Evolutionary conservation across 768 basidiomycete genomes (phyloP).

Genomic region (Coprinellus aureogranulatus): DNA sequence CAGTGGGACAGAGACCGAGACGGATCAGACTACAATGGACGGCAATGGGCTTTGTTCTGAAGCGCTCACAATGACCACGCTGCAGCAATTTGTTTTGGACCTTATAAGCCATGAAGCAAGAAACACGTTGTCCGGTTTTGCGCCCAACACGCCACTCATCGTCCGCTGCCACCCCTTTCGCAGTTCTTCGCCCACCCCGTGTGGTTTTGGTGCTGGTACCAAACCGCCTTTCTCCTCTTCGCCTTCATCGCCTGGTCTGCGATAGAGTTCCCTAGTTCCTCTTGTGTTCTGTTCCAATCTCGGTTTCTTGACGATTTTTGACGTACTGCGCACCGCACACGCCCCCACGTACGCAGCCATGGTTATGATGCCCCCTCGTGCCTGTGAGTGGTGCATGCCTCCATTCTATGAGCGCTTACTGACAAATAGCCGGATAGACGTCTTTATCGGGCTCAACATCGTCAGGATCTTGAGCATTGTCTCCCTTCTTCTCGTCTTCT

Average conservation of each 20-base stretch:
- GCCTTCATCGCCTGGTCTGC: not conserved
- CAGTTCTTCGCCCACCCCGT: not conserved
- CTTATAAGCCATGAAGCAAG: not conserved
- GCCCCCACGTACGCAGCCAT: not conserved
- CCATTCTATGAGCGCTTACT: not conserved
- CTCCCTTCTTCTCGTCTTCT: conserved; percentile 73
- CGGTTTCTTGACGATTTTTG: not conserved
- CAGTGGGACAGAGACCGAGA: not conserved
- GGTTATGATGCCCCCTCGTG: conserved; percentile 37
- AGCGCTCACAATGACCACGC: not conserved
- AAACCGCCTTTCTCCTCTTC: not conserved
- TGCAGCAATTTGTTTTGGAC: not conserved
- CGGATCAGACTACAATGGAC: not conserved
- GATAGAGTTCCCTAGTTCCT: not conserved
- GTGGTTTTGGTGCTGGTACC: not conserved
- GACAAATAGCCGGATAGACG: conserved; percentile 30
- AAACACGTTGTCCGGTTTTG: conserved; percentile 1
- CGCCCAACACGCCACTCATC: not conserved
- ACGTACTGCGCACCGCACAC: not conserved
- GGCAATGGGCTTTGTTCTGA: not conserved
- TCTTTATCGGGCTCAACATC: conserved; percentile 77
- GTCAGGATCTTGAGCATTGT: conserved; percentile 80
- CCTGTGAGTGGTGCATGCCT: conserved; percentile 25
- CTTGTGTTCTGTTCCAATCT: too few relatives aligned
- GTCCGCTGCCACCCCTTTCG: not conserved